Base-by-base conservation (phyloP, 257 asterid species). In the Solanum bukasovii region DNA sequence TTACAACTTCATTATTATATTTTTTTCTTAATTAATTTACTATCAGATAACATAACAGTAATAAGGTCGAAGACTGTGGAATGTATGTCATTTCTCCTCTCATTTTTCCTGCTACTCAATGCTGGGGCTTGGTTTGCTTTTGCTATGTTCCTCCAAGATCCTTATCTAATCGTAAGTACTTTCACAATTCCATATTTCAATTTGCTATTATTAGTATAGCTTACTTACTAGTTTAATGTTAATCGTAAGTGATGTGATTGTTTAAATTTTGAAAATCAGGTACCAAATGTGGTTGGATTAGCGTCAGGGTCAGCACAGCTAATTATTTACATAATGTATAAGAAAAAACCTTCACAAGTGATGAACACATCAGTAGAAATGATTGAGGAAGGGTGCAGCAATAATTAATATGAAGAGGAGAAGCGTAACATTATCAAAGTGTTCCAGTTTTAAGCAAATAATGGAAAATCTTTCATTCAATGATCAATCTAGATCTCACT, bases 221-320 rank as follows among this genome's bases (percentile, higher is more conserved):
- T 44, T 44, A 44, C 52, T 44, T 44, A 44, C 52, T 44, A 44
- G 52, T 44, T 44, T 44, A 44, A 44, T 44, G 56, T 44, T 44
- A 44, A 44, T 44, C 2, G 56, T 46, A 52, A 5, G 63, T 52
- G 63, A 16, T 52, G 63, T 52, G 63, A 16, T 52, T 52, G 23
- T 6, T 52, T 52, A 16, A 16, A 46, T 52, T 52, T 52, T 52
- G 63, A 16, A 52, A 52, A 52, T 52, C 23, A 16, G 63, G 63
- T 52, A 18, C 23, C 61, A 52, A 52, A 52, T 6, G 63, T 52
- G 23, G 23, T 16, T 16, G 63, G 23, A 52, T 52, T 52, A 16
- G 63, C 21, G 63, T 52, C 92, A 27, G 93, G 93, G 27, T 87
- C 91, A 27, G 10, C 91, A 33, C 94, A 91, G 65, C 89, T 90